A percentile compares a stretch with the other conserved stretches of the same genome.
Conservation (phyloP, 1,284 basidiomycete species). For the Singerocomus rubriflavus region DNA sequence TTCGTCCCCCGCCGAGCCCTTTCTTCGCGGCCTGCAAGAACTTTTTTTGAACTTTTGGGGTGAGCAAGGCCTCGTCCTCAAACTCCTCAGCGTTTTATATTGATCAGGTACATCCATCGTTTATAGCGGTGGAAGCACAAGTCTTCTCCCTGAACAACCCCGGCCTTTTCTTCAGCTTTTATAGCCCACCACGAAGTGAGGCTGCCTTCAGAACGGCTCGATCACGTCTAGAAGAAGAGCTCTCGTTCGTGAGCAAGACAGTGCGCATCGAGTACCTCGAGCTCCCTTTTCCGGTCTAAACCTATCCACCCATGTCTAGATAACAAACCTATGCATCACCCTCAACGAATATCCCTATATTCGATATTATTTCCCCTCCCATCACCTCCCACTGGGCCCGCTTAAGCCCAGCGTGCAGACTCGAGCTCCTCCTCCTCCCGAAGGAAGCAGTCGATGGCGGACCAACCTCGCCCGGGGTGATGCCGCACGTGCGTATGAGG, state of each 20-base stretch:
- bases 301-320: conserved; percentile 42
- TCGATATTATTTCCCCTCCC: conserved; percentile 87
- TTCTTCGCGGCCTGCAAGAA: conserved; percentile 73
- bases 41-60: conserved; percentile 90
- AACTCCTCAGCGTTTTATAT: conserved; percentile 1
- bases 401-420: conserved; percentile 64
- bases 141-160: conserved; percentile 78
- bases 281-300: conserved; percentile 6
- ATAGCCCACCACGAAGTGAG: conserved; percentile 75
- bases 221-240: conserved; percentile 76
- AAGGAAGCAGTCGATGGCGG: conserved; percentile 63
- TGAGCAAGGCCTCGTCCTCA: conserved; percentile 31
- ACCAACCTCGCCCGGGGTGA: conserved; percentile 70
- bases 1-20: conserved; percentile 66
- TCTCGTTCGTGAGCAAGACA: conserved; percentile 69
- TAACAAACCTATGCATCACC: conserved; percentile 88
- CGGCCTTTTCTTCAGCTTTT: conserved; percentile 81
- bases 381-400: conserved; percentile 85
- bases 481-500: conserved; percentile 61
- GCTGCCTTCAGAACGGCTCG: conserved; percentile 58
- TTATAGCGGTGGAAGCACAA: conserved; percentile 76
- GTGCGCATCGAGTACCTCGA: conserved; percentile 36
- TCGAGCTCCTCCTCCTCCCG: conserved; percentile 59
- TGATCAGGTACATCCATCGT: conserved; percentile 11
- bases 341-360: conserved; percentile 94